Base-by-base conservation (phyloP, 2,329 filamentous ascomycete genomes). In the Pyrenochaeta sp. region DNA sequence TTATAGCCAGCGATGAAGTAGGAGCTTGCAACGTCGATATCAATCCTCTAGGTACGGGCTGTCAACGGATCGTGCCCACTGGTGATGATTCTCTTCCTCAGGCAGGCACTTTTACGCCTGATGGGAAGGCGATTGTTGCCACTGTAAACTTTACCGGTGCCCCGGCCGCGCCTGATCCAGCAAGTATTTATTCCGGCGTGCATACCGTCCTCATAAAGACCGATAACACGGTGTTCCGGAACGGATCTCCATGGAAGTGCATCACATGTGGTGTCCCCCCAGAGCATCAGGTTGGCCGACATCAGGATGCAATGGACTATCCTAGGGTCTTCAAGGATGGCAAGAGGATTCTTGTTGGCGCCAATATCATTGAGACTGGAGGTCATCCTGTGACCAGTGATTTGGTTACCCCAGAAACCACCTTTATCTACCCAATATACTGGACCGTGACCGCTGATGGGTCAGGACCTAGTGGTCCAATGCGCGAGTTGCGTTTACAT, bases 241-340 rank as follows among this genome's bases (percentile, higher is more conserved):
- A 78, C 45, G 80, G 80, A 0, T 78, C 81, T 53, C 43, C 74
- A 0, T 83, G 79, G 79, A 82, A 80, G 55, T 82, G 80, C 47
- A 47, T 82, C 4, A 82, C 72, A 27, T 82, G 80, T 48, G 79
- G 75, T 1, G 69, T 81, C 0, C 71, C 76, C 0, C 56, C 44
- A 2, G 58, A 64, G 27, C 77, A 79, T 40, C 58, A 67, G 1
- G 37, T 61, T 2, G 67, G 66, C 6, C 45, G 63, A 2, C n/a
- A n/a, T n/a, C 49, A 54, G 15, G 45, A 56, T 1, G 17, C 49
- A 29, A 47, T 59, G 1, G 77, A 77, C 41, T 83, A 82, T 53
- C 78, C 80, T 0, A 78, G 82, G 39, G 66, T 72, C 0, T 81
- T 81, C 45, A 60, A 63, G 1, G 75, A 77, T 49, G 77, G 77